phyloP scores from a whole-genome alignment of 2,329 filamentous ascomycete species.

The Aureobasidium lini region DNA sequence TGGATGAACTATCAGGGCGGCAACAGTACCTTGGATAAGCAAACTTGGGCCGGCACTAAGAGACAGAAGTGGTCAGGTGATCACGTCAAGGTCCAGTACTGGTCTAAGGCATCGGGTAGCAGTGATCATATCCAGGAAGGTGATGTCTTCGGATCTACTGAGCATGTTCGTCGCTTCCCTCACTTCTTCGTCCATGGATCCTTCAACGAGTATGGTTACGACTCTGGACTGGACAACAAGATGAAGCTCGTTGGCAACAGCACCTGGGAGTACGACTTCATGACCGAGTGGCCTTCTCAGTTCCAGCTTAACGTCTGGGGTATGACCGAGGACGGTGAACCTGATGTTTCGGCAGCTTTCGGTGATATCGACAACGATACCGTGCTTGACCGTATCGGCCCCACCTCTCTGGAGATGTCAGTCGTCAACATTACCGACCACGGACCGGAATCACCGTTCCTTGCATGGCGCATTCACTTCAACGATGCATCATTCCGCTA shows the following conservation, averaged over 20 bases:
- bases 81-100: constrained; percentile 58
- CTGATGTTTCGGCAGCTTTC: constrained; percentile 52
- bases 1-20: constrained; percentile 51
- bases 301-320: constrained; percentile 62
- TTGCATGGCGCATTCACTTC: constrained; percentile 49
- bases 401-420: constrained; percentile 48
- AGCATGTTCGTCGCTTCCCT: constrained; percentile 46
- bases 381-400: constrained; percentile 55
- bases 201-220: constrained; percentile 58
- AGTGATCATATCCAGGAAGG: constrained; percentile 55
- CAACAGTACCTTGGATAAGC: constrained; percentile 43
- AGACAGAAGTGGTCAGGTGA: constrained; percentile 54
- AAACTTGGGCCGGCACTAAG: constrained; percentile 51
- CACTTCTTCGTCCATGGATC: constrained; percentile 56
- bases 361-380: constrained; percentile 58
- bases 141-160: constrained; percentile 39
- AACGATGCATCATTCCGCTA: constrained; percentile 50
- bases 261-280: constrained; percentile 53
- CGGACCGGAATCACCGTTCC: constrained; percentile 45
- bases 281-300: constrained; percentile 56
- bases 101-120: constrained; percentile 51
- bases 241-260: constrained; percentile 44
- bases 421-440: constrained; percentile 53
- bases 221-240: constrained; percentile 50
- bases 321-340: constrained; percentile 56